A percentile compares a stretch with the other conserved stretches of the same genome.
Conservation (phyloP, 78 protist genomes). For the Acrasis kona region DNA sequence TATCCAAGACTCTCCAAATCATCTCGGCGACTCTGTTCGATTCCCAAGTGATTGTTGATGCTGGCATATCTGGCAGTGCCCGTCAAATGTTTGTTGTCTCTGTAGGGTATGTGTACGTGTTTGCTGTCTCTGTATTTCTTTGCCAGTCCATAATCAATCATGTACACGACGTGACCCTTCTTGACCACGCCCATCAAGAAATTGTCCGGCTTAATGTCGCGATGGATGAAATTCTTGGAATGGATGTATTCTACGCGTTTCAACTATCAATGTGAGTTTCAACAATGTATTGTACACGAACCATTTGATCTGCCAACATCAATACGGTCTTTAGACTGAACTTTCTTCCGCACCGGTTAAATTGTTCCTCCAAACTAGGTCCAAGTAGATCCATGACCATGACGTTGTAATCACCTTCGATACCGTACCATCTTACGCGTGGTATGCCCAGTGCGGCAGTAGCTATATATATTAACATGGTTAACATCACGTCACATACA, state of each 20-base stretch:
- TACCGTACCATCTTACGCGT: slow-evolving; percentile 84
- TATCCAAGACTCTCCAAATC: slow-evolving; percentile 84
- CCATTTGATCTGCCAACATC: neutral
- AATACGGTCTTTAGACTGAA: slow-evolving; percentile 19
- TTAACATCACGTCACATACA: too few species aligned
- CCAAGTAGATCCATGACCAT: slow-evolving; percentile 54
- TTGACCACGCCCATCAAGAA: slow-evolving; percentile 31
- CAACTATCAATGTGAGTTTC: slow-evolving; percentile 11
- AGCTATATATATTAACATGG: too few species aligned
- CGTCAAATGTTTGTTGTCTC: slow-evolving; percentile 38
- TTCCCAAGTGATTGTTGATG: slow-evolving; percentile 39
- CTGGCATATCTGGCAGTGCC: slow-evolving; percentile 53
- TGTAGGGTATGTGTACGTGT: slow-evolving; percentile 42
- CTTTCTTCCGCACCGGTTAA: neutral
- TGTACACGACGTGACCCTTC: slow-evolving; percentile 21
- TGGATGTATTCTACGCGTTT: slow-evolving; percentile 26
- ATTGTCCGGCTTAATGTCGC: slow-evolving; percentile 62
- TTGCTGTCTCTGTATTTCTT: slow-evolving; percentile 44
- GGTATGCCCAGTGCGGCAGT: slow-evolving; percentile 60
- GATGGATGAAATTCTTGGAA: slow-evolving; percentile 17
- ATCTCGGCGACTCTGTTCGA: slow-evolving; percentile 87
- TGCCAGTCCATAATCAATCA: slow-evolving; percentile 52
- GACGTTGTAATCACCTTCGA: slow-evolving; percentile 85
- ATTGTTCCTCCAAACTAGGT: slow-evolving; percentile 29
- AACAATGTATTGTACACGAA: neutral